A percentile compares a stretch with the other conserved stretches of the same genome.
Evolutionary conservation across 139 green algal species (phyloP).

Genomic region (Tetradesmus lagerheimii): DNA sequence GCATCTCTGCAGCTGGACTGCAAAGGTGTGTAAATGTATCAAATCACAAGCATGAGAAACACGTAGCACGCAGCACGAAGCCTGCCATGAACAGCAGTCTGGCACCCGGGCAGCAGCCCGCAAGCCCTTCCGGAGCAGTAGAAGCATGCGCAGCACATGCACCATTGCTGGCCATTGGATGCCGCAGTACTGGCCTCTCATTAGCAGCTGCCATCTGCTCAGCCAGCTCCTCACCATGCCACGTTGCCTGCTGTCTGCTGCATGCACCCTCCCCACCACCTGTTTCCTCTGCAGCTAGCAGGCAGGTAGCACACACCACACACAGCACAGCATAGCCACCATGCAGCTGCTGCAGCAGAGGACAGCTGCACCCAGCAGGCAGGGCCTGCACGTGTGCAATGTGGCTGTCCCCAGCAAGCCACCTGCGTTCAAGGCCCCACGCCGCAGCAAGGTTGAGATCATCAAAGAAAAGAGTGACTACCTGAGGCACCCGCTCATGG

Average conservation of each 20-base stretch:
- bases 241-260: not conserved
- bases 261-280: not conserved
- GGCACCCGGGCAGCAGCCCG: not conserved
- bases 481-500: slow-evolving; percentile 97
- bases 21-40: not conserved
- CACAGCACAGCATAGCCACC: not conserved
- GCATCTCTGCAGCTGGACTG: not conserved
- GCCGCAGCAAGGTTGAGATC: slow-evolving; percentile 93
- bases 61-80: not conserved
- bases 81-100: not conserved
- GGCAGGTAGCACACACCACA: not conserved
- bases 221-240: not conserved
- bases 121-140: not conserved
- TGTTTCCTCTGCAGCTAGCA: not conserved
- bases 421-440: slow-evolving; percentile 76
- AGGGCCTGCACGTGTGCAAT: slow-evolving; percentile 29
- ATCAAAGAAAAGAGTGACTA: slow-evolving; percentile 98
- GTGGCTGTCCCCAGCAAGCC: slow-evolving; percentile 85
- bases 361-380: not conserved
- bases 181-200: not conserved
- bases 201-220: not conserved
- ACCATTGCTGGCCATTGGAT: not conserved
- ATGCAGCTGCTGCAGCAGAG: not conserved
- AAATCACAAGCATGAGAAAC: not conserved
- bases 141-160: not conserved